A percentile compares a stretch with the other conserved stretches of the same genome.
Evolutionary conservation across 2,329 filamentous ascomycete species (phyloP).

Genomic region (Aspergillus chevalieri): DNA sequence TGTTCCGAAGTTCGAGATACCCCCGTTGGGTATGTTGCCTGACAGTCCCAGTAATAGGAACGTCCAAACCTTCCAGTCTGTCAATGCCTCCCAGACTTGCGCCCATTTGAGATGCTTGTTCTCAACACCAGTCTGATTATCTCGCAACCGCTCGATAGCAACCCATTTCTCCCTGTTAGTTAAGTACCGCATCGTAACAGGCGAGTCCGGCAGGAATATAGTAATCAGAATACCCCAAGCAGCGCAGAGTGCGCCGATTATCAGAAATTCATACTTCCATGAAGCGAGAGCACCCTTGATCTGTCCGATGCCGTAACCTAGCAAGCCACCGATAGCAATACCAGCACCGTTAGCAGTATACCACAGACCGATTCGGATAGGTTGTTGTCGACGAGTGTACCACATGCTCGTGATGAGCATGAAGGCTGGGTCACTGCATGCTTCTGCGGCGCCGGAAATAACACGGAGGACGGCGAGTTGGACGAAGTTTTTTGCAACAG

Average conservation of each 20-base stretch:
- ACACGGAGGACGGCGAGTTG: slow-evolving; percentile 47
- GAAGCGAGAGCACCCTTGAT: slow-evolving; percentile 12
- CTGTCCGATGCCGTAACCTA: slow-evolving; percentile 23
- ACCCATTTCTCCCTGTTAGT: slow-evolving; percentile 31
- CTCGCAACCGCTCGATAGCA: slow-evolving; percentile 13
- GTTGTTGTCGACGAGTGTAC: slow-evolving; percentile 18
- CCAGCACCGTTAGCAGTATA: slow-evolving; percentile 37
- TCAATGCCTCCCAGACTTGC: slow-evolving; percentile 3
- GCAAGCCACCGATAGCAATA: slow-evolving; percentile 35
- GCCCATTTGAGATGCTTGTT: slow-evolving; percentile 5
- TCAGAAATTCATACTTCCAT: slow-evolving; percentile 27
- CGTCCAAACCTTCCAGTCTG: slow-evolving; percentile 4
- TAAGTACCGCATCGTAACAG: slow-evolving; percentile 28
- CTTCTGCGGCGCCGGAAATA: slow-evolving; percentile 49
- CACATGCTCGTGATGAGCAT: slow-evolving; percentile 44
- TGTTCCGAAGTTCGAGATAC: slow-evolving; percentile 24
- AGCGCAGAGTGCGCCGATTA: slow-evolving; percentile 25
- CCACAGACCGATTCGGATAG: slow-evolving; percentile 20
- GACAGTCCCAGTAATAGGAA: slow-evolving; percentile 5
- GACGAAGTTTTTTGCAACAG: slow-evolving; percentile 46
- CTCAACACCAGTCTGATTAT: slow-evolving; percentile 11
- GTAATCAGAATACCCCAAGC: slow-evolving; percentile 21
- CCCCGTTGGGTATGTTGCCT: slow-evolving; percentile 24
- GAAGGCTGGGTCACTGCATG: slow-evolving; percentile 43
- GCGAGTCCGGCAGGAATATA: slow-evolving; percentile 29